These are phyloP conservation scores for Boletellus deceptivus DNA, from an alignment of 1,284 basidiomycete species.

Conservation along the genomic window DNA sequence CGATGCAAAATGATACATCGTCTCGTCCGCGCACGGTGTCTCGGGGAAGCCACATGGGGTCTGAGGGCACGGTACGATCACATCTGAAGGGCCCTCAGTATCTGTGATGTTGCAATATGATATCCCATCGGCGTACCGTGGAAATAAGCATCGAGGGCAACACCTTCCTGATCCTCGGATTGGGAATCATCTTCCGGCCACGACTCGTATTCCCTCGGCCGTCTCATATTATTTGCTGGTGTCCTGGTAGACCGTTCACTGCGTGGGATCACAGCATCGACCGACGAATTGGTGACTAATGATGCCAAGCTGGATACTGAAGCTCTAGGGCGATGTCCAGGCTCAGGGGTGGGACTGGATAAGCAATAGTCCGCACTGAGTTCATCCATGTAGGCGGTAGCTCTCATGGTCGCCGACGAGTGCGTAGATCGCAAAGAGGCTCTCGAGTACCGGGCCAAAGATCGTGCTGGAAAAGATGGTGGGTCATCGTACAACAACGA, in stretches of 20 bases:
- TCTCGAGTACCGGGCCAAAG: slow-evolving; percentile 21
- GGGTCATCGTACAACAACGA: not conserved
- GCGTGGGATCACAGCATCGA: slow-evolving; percentile 52
- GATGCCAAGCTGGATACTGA: slow-evolving; percentile 62
- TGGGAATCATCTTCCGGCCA: slow-evolving; percentile 19
- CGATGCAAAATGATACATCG: slow-evolving; percentile 9
- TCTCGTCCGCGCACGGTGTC: slow-evolving; percentile 19
- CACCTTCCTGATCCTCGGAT: slow-evolving; percentile 44
- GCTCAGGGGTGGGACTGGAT: slow-evolving; percentile 35
- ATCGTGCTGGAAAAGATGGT: slow-evolving; percentile 14
- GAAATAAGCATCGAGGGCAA: slow-evolving; percentile 46
- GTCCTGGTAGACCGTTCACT: slow-evolving; percentile 13
- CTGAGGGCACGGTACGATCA: slow-evolving; percentile 36
- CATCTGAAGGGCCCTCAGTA: slow-evolving; percentile 31
- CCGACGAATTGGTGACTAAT: slow-evolving; percentile 53
- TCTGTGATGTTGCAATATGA: not conserved
- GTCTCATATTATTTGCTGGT: not conserved
- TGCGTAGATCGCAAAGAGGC: slow-evolving; percentile 22
- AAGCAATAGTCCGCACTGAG: slow-evolving; percentile 43
- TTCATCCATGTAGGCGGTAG: slow-evolving; percentile 36
- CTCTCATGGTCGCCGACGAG: slow-evolving; percentile 22
- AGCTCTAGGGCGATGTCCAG: slow-evolving; percentile 35
- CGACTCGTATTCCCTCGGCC: slow-evolving; percentile 35
- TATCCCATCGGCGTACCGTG: slow-evolving; percentile 36
- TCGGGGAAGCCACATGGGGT: slow-evolving; percentile 14